A percentile compares a stretch with the other conserved stretches of the same genome.
These are phyloP conservation scores for Tulasnella sp. DNA, from an alignment of 768 basidiomycete genomes.

Conservation along the genomic window DNA sequence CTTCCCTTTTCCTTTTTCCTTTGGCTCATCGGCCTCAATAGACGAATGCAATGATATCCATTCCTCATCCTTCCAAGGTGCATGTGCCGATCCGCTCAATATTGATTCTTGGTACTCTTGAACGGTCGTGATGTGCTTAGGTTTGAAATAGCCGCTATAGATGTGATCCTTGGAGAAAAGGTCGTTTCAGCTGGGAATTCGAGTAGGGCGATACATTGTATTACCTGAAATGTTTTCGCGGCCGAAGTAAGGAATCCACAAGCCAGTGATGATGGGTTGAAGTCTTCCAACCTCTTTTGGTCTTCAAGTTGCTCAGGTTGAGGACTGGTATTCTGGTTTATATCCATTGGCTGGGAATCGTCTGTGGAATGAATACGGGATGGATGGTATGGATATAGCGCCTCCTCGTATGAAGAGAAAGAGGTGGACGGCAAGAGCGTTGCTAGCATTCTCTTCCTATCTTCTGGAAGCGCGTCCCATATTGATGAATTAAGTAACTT, in stretches of 20 bases:
- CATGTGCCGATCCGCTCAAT: constrained; percentile 34
- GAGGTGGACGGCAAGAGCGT: constrained; percentile 37
- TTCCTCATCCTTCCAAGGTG: constrained; percentile 50
- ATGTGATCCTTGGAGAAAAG: constrained; percentile 41
- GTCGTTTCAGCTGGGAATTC: neutral
- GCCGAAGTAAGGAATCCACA: constrained; percentile 44
- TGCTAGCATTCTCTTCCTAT: constrained; percentile 29
- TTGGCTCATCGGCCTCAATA: constrained; percentile 14
- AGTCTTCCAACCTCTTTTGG: too few relatives aligned
- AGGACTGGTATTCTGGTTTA: too few relatives aligned
- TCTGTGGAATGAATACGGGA: too few relatives aligned
- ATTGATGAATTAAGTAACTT: constrained; percentile 36
- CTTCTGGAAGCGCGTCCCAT: constrained; percentile 36
- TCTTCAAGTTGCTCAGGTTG: too few relatives aligned
- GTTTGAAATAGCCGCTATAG: constrained; percentile 38
- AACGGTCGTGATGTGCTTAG: constrained; percentile 33
- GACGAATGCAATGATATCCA: constrained; percentile 37
- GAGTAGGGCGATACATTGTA: too few relatives aligned
- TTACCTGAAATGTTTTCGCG: constrained; percentile 34
- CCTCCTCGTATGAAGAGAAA: constrained; percentile 27
- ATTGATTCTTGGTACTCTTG: constrained; percentile 34
- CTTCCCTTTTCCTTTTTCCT: neutral
- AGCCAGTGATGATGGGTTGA: constrained; percentile 33
- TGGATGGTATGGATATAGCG: constrained; percentile 31
- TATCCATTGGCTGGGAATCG: too few relatives aligned